Evolutionary conservation across 164 flowering plant species (phyloP), one percentile per base, ranked within the genome.

Genomic region (Kingdonia uniflora): DNA sequence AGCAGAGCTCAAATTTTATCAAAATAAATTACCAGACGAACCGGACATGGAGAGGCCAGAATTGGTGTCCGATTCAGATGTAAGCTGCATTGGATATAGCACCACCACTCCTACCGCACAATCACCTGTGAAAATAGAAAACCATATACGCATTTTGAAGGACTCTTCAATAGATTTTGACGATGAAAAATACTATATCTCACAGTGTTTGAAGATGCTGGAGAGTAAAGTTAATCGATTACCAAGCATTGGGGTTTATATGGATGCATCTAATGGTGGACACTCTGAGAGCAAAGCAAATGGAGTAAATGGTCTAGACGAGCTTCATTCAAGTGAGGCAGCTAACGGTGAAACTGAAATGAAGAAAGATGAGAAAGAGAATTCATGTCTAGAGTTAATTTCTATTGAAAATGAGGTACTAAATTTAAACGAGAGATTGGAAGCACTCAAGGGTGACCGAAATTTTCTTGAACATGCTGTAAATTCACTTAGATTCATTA

Each of bases 1-100:
- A 62, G 76, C 64, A 2, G 90, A 81, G 68, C 75, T 92, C 55
- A 87, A 77, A 50, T 58, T 43, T 53, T 84, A 71, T 63, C 67
- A 76, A 66, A 60, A 17, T 2, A 73, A 71, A 22, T 66, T 53
- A 29, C 57, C 55, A 2, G 52, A 62, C 57, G 80, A 71, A 23
- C 49, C 58, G 6, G 52, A 63, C 41, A 29, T 60, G 54, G 54
- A 60, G 29, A 63, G 16, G 19, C 67, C 16, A 55, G 65, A 56
- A 17, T n/a, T 42, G 38, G 35, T 54, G 41, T 71, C 67, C 37
- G 62, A 51, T 19, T 48, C 57, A 37, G 63, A 59, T 41, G 42
- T 40, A 21, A 43, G 48, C 44, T 29, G 47, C 42, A 39, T 39
- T 51, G 63, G 56, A 44, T 51, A 56, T 40, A 42, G 47, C 55